Conservation (phyloP, 345 rosid genomes). For the Populus pruinosa region DNA sequence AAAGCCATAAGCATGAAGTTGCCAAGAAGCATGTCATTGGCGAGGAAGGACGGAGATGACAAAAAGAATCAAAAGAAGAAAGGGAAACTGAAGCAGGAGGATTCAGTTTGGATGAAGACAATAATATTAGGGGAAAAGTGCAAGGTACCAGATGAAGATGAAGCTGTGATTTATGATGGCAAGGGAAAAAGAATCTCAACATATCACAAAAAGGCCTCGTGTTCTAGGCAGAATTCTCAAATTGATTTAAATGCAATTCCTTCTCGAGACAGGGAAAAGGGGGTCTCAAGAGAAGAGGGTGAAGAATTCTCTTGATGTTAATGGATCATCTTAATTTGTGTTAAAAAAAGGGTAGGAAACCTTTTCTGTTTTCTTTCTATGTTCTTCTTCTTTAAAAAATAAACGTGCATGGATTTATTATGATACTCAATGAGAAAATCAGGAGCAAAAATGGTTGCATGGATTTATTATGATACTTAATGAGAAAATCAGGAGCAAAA, state of each 20-base stretch:
- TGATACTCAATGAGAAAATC: neutral
- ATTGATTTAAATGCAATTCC: constrained; percentile 24
- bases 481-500: neutral
- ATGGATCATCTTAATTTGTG: neutral
- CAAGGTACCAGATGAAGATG: constrained; percentile 40
- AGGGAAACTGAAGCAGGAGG: constrained; percentile 41
- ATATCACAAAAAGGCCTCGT: constrained; percentile 37
- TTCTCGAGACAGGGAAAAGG: constrained; percentile 8
- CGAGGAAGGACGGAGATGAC: constrained; percentile 4
- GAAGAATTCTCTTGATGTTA: neutral
- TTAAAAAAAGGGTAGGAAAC: neutral
- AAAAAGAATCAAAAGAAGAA: constrained; percentile 16
- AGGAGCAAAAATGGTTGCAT: neutral
- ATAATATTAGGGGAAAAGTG: constrained; percentile 78
- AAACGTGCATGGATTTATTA: neutral
- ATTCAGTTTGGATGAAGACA: constrained; percentile 52
- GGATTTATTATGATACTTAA: neutral
- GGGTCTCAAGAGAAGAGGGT: neutral
- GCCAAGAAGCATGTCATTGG: constrained; percentile 35
- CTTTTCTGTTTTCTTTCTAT: neutral
- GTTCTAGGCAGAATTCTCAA: constrained; percentile 37
- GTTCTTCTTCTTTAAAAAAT: neutral
- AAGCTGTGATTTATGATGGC: constrained; percentile 29
- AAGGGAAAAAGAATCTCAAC: constrained; percentile 41
- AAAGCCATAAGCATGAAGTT: constrained; percentile 30